A percentile compares a stretch with the other conserved stretches of the same genome.
Evolutionary conservation across 257 asterid genomes (phyloP).

Genomic region (Nicotiana tomentosiformis): DNA sequence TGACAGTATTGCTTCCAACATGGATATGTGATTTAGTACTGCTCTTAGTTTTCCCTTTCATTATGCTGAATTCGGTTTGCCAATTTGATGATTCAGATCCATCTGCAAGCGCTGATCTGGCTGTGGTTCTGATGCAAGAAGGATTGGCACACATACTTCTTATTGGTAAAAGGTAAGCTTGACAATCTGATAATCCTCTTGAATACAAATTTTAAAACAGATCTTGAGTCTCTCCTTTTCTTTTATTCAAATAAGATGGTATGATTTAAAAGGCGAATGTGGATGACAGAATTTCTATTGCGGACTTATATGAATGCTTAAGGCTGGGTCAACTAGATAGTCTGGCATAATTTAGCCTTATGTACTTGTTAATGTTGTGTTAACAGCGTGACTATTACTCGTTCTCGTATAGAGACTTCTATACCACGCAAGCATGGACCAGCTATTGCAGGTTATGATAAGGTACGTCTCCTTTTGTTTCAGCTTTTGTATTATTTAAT

Average conservation of each 20-base stretch:
- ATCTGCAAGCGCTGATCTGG: conserved; percentile 90
- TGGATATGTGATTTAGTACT: neutral
- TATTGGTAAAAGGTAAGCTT: conserved; percentile 76
- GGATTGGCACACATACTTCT: conserved; percentile 82
- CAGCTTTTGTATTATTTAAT: neutral
- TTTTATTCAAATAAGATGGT: neutral
- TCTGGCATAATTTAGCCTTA: neutral
- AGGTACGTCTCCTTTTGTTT: conserved; percentile 37
- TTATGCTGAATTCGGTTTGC: conserved; percentile 19
- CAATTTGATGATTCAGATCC: conserved; percentile 51
- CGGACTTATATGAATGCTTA: neutral
- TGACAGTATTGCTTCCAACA: neutral
- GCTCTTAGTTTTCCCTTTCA: neutral
- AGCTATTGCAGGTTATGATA: conserved; percentile 87
- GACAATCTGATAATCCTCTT: neutral
- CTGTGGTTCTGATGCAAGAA: conserved; percentile 95
- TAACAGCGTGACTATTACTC: conserved; percentile 75
- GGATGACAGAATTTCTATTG: neutral
- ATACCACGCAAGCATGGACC: conserved; percentile 99
- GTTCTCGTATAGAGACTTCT: conserved; percentile 83
- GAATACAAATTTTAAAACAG: neutral
- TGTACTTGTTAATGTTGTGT: conserved; percentile 15
- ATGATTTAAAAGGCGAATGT: neutral
- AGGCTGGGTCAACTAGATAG: neutral
- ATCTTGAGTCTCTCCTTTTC: neutral